Evolutionary conservation across 1,139 yeast species (phyloP), one percentile per base, ranked within the genome.

Genomic region (Geotrichum reessii): DNA sequence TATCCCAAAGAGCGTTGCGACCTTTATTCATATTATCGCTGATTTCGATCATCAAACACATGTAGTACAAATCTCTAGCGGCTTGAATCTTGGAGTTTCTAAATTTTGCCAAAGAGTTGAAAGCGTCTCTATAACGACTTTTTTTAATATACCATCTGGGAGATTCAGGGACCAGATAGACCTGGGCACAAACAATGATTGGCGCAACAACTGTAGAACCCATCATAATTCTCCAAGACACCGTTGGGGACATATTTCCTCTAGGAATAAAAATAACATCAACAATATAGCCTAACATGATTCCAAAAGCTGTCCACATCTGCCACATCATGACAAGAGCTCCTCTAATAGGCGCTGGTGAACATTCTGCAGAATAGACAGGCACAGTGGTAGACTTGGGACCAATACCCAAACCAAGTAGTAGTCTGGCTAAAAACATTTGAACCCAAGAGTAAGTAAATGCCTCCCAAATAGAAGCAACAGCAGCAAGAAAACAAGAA

Each of bases 301-400:
- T 87, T 67, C 96, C 96, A 62, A 86, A 84, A 5, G 95, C 95
- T 9, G 95, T 88, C 81, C 87, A 87, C 71, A 86, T 81, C 74
- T 88, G 96, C 95, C 95, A 88, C 77, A 85, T 80, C 93, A 87
- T 87, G 55, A 87, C 91, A 63, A 88, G 74, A 1, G 91, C 83
- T 63, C 96, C 96, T 69, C 96, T 79, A 63, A 87, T 83, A 46
- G 79, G 78, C 47, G 86, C 84, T 2, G 95, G 95, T 3, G 89
- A 77, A 71, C 90, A 85, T 70, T 88, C 96, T 8, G 95, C 91
- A 44, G 91, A 80, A 68, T 85, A 86, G 19, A 88, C 88, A 14
- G 95, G 95, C 12, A 86, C 89, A 24, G 95, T 87, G 9, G 92
- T 86, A 17, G 88, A 83, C 69, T 86, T 86, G 58, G 89, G 86